phyloP scores from a whole-genome alignment of 306 rosid genomes.

The Trifolium fragiferum region DNA sequence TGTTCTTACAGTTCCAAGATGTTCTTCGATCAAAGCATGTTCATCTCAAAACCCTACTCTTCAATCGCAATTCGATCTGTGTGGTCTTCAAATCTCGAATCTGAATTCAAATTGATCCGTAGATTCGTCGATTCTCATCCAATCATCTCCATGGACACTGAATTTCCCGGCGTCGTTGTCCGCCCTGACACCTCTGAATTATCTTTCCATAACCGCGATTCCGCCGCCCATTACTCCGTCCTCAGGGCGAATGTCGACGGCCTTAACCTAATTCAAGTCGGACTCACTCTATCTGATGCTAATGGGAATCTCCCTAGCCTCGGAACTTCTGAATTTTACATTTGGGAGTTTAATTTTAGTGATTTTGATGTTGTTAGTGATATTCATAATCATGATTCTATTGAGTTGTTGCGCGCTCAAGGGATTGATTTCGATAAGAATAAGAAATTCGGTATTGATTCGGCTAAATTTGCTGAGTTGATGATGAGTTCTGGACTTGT shows the following conservation, averaged over 20 bases:
- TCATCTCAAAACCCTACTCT: neutral
- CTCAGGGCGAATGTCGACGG: slow-evolving; percentile 75
- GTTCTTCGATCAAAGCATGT: neutral
- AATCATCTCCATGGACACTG: slow-evolving; percentile 69
- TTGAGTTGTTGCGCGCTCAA: slow-evolving; percentile 60
- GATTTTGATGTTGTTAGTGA: slow-evolving; percentile 71
- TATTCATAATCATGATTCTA: slow-evolving; percentile 60
- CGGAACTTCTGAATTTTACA: slow-evolving; percentile 42
- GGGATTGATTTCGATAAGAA: slow-evolving; percentile 71
- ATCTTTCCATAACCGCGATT: neutral
- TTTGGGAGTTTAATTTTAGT: slow-evolving; percentile 74
- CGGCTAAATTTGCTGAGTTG: slow-evolving; percentile 58
- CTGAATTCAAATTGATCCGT: slow-evolving; percentile 57
- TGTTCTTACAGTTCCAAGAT: neutral
- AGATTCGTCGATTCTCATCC: slow-evolving; percentile 51
- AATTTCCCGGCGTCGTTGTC: slow-evolving; percentile 68
- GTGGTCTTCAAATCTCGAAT: slow-evolving; percentile 60
- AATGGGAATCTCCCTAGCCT: slow-evolving; percentile 61
- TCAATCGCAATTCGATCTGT: slow-evolving; percentile 58
- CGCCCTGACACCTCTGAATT: slow-evolving; percentile 35
- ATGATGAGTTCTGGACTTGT: slow-evolving; percentile 81
- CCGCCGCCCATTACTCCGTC: slow-evolving; percentile 45
- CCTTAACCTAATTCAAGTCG: slow-evolving; percentile 64
- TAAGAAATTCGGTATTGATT: slow-evolving; percentile 49
- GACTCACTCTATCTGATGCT: slow-evolving; percentile 59